Base-by-base conservation (phyloP, 2,329 filamentous ascomycete species). In the Alternaria triticimaculans region DNA sequence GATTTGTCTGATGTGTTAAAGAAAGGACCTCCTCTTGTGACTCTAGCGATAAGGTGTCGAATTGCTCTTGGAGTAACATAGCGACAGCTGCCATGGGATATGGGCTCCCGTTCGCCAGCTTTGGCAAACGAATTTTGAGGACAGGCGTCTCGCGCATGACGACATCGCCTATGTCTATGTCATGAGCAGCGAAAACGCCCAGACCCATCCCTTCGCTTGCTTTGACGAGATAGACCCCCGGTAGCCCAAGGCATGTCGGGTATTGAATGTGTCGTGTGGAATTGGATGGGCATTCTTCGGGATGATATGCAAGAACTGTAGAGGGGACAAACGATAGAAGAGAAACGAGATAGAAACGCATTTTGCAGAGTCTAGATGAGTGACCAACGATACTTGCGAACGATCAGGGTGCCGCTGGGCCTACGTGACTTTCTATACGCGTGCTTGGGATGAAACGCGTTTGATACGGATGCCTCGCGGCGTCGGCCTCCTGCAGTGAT, bases 141-240 rank as follows among this genome's bases (percentile, higher is more conserved):
- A 81, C 68, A 1, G 82, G 81, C 7, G 71, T 60, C 66, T 84
- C 82, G 25, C 73, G 72, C 60, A 84, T 75, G 44, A 84, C 76
- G 37, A 77, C 73, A 11, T 80, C 79, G 33, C 82, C 81, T 11
- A 72, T 64, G 14, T 77, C 72, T 14, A 84, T 78, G n/a, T 66
- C 59, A 11, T 67, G 68, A 2, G 71, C 70, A 3, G 82, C 82
- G 55, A 83, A 82, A 6, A 82, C 75, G 25, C 82, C 83, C 8
- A 84, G 69, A 2, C 82, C 83, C 69, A 82, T 83, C 11, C 79
- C 77, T 1, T 74, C 71, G n/a, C 79, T 78, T 2, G 69, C 67
- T 8, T 62, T 58, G 49, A 82, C 73, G 8, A 70, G 63, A 50
- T 72, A 79, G 58, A 72, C 58, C 20, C 68, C 60, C n/a, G 73